A percentile compares a stretch with the other conserved stretches of the same genome.
Conservation (phyloP, 2,329 filamentous ascomycete species). For the Penicillium fuscoglaucum region DNA sequence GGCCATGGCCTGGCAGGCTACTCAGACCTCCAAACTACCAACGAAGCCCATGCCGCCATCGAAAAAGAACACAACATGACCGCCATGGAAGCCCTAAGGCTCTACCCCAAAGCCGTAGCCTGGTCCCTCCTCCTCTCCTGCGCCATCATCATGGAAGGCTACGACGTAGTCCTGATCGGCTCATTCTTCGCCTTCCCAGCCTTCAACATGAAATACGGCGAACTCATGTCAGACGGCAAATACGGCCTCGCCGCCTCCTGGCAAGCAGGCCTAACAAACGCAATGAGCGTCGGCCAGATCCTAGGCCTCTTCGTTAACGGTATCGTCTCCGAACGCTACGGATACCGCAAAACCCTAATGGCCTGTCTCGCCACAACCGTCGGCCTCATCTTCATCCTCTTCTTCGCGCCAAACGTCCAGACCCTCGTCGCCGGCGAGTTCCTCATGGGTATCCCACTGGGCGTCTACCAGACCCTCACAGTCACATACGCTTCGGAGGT, state of each 20-base stretch:
- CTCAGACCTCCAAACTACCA: constrained; percentile 6
- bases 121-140: constrained; percentile 42
- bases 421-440: constrained; percentile 40
- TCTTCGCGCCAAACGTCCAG: constrained; percentile 41
- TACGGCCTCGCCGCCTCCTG: constrained; percentile 37
- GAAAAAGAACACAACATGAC: constrained; percentile 39
- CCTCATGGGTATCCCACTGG: constrained; percentile 44
- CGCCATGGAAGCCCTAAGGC: constrained; percentile 30
- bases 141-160: constrained; percentile 46
- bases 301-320: constrained; percentile 24
- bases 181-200: constrained; percentile 35
- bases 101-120: constrained; percentile 38
- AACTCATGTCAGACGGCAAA: constrained; percentile 16
- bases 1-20: constrained; percentile 28
- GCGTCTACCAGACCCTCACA: constrained; percentile 38
- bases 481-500: constrained; percentile 43
- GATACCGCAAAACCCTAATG: constrained; percentile 22
- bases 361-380: constrained; percentile 24
- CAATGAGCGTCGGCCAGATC: constrained; percentile 35
- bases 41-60: constrained; percentile 30
- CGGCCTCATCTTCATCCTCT: constrained; percentile 40
- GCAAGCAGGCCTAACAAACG: constrained; percentile 39
- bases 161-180: constrained; percentile 40
- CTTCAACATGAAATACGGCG: constrained; percentile 23
- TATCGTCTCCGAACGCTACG: constrained; percentile 22